phyloP scores from a whole-genome alignment of 1,139 yeast species.

The Debaryomyces robertsiae region DNA sequence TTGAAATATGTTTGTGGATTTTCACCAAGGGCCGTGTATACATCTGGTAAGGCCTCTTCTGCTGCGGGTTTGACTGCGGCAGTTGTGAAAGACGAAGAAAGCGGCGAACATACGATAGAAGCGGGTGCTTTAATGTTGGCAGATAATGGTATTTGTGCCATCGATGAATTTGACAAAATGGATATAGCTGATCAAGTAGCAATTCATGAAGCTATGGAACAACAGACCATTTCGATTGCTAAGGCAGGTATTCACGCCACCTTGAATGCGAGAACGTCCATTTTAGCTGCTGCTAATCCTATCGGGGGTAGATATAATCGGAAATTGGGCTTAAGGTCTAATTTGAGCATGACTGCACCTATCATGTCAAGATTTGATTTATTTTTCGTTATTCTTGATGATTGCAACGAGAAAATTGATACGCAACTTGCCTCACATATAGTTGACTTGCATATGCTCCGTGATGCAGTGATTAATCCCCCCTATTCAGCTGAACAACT shows the following conservation, averaged over 20 bases:
- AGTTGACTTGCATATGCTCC: constrained; percentile 87
- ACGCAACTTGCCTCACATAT: constrained; percentile 90
- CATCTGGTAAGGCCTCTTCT: constrained; percentile 97
- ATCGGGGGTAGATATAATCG: constrained; percentile 94
- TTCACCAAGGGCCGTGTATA: constrained; percentile 92
- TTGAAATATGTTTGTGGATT: constrained; percentile 90
- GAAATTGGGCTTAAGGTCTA: constrained; percentile 79
- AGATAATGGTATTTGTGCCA: constrained; percentile 97
- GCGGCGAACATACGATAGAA: constrained; percentile 95
- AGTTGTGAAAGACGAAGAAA: constrained; percentile 95
- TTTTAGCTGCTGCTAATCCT: constrained; percentile 97
- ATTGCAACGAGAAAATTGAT: constrained; percentile 89
- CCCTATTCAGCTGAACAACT: constrained; percentile 90
- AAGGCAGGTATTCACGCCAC: constrained; percentile 99
- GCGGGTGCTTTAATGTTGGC: constrained; percentile 99
- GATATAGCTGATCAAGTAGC: constrained; percentile 96
- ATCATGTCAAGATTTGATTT: constrained; percentile 98
- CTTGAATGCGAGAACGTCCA: constrained; percentile 91
- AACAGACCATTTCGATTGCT: constrained; percentile 96
- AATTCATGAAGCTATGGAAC: constrained; percentile 99
- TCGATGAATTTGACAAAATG: constrained; percentile 98
- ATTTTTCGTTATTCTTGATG: constrained; percentile 92
- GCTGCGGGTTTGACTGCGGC: constrained; percentile 99
- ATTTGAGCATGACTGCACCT: constrained; percentile 97
- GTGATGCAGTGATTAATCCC: constrained; percentile 88